These are phyloP conservation scores for Xylariaceae sp. DNA, from an alignment of 2,329 filamentous ascomycete species.

Conservation along the genomic window DNA sequence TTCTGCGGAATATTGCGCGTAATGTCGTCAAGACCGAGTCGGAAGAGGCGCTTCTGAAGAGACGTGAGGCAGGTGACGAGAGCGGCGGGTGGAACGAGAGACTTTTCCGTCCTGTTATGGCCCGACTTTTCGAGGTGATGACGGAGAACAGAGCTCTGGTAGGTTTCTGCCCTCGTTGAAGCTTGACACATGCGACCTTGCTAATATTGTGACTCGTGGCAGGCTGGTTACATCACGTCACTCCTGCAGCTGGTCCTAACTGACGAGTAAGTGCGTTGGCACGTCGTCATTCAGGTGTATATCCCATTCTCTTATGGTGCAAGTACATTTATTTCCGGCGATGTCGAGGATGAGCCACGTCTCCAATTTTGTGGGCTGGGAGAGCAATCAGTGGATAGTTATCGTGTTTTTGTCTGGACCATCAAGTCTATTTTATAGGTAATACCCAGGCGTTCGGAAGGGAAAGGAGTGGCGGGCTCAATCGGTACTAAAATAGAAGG, in stretches of 20 bases:
- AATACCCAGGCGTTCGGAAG: slow-evolving; percentile 28
- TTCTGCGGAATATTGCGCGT: slow-evolving; percentile 72
- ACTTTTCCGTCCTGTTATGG: slow-evolving; percentile 62
- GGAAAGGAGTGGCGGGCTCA: slow-evolving; percentile 3
- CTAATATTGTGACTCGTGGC: slow-evolving; percentile 5
- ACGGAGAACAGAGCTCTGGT: slow-evolving; percentile 63
- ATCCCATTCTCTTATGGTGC: neutral
- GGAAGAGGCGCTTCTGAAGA: slow-evolving; percentile 51
- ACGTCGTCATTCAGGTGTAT: neutral
- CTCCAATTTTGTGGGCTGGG: neutral
- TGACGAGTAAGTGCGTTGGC: slow-evolving; percentile 13
- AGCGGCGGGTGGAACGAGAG: slow-evolving; percentile 61
- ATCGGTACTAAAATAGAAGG: slow-evolving; percentile 9
- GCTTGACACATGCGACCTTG: neutral
- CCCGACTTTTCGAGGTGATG: slow-evolving; percentile 64
- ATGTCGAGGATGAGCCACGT: neutral
- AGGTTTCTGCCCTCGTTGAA: slow-evolving; percentile 28
- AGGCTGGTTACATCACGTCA: slow-evolving; percentile 24
- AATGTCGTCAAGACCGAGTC: slow-evolving; percentile 60
- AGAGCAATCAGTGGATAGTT: neutral
- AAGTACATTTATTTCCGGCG: neutral
- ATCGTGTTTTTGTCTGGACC: slow-evolving; percentile 1
- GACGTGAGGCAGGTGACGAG: slow-evolving; percentile 44
- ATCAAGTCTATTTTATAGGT: slow-evolving; percentile 10
- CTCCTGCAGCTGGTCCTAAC: slow-evolving; percentile 25